Conservation (phyloP, 441 rosid genomes). For the Pelargonium cotyledonis region DNA sequence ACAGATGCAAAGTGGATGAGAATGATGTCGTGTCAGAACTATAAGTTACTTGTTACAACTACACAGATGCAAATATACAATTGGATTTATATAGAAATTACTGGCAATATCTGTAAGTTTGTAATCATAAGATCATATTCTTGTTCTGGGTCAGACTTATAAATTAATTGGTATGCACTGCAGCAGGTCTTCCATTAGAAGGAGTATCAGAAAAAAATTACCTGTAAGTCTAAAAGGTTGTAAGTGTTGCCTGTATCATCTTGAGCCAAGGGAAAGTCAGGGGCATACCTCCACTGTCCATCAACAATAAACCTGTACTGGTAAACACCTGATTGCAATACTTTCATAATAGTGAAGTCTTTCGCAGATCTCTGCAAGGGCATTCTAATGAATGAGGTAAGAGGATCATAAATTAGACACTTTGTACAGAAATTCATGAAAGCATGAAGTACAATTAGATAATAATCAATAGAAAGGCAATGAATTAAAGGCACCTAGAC, state of each 20-base stretch:
- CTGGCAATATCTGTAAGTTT: neutral
- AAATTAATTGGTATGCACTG: neutral
- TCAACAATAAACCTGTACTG: conserved; percentile 85
- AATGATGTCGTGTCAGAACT: neutral
- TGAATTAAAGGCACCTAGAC: conserved; percentile 42
- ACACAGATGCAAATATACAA: neutral
- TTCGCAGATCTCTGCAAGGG: conserved; percentile 83
- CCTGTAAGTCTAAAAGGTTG: conserved; percentile 83
- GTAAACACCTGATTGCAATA: conserved; percentile 87
- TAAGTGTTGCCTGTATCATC: conserved; percentile 70
- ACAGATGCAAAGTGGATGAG: neutral
- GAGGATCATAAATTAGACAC: conserved; percentile 9
- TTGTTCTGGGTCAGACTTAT: conserved; percentile 6
- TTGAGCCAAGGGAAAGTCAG: conserved; percentile 72
- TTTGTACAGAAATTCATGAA: neutral
- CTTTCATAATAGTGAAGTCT: conserved; percentile 89
- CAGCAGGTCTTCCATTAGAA: conserved; percentile 1
- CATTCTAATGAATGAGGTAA: conserved; percentile 49
- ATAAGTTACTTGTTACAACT: too few species aligned
- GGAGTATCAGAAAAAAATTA: conserved; percentile 16
- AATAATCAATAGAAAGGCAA: neutral
- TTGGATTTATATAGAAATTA: neutral
- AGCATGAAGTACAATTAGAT: neutral
- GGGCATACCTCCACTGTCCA: conserved; percentile 79
- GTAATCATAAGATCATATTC: neutral